These are phyloP conservation scores for Paraconiothyrium sp. DNA, from an alignment of 2,329 filamentous ascomycete species.

Conservation along the genomic window DNA sequence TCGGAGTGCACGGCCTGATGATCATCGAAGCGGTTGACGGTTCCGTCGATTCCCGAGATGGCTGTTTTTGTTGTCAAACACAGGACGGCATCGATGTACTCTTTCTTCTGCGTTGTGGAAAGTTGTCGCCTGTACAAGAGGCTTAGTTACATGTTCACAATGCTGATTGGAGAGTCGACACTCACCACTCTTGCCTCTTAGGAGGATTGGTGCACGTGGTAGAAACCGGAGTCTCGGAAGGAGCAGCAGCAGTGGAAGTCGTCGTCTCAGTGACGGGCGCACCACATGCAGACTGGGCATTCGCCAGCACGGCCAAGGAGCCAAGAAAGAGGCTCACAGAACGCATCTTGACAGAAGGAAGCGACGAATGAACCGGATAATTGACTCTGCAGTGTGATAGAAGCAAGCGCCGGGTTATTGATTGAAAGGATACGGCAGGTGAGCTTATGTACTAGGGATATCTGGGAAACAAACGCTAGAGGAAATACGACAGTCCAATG, in stretches of 20 bases:
- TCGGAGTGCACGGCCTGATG: constrained; percentile 32
- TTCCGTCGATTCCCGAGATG: constrained; percentile 26
- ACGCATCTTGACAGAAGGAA: background rate
- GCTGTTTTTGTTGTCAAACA: constrained; percentile 31
- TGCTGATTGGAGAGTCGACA: background rate
- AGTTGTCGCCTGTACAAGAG: constrained; percentile 29
- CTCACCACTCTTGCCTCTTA: constrained; percentile 9
- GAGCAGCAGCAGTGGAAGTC: too few relatives aligned
- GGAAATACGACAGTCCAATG: background rate
- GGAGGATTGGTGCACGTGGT: constrained; percentile 1
- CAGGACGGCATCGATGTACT: constrained; percentile 37
- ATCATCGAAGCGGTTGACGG: constrained; percentile 37
- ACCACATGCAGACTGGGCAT: background rate
- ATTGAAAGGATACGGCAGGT: background rate
- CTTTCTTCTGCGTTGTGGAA: constrained; percentile 24
- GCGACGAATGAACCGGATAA: background rate
- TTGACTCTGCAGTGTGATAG: background rate
- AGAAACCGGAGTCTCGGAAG: background rate
- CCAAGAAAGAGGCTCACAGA: background rate
- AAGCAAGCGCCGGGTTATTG: background rate
- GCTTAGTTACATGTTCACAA: background rate
- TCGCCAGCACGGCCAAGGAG: background rate
- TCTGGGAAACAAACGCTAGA: background rate
- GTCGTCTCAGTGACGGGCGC: background rate
- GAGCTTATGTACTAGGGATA: background rate